phyloP scores from a whole-genome alignment of 192 early-diverging fungal species.

The Piromyces finnis region DNA sequence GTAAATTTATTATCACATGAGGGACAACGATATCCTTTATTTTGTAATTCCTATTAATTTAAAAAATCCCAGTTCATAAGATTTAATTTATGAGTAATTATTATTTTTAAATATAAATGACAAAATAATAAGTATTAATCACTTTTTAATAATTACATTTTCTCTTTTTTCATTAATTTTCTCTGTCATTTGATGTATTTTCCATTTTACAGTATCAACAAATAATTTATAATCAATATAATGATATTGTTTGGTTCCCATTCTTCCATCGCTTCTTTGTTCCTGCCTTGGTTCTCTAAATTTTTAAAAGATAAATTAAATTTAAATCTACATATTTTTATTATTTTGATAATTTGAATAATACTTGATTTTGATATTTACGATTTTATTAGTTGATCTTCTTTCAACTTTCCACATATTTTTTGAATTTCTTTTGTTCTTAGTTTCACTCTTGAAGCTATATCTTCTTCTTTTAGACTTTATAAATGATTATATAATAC shows the following conservation, averaged over 20 bases:
- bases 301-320: not conserved
- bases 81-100: too few species aligned
- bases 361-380: not conserved
- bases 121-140: too few species aligned
- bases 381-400: not conserved
- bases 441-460: not conserved
- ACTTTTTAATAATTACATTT: not conserved
- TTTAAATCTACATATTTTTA: too few species aligned
- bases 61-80: too few species aligned
- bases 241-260: constrained; percentile 44
- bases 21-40: constrained; percentile 48
- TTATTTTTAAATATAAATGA: too few species aligned
- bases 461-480: not conserved
- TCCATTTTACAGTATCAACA: constrained; percentile 81
- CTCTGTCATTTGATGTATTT: constrained; percentile 67
- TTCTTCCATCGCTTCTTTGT: not conserved
- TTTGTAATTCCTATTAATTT: constrained; percentile 49
- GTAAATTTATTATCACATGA: constrained; percentile 36
- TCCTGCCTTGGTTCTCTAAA: not conserved
- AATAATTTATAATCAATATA: constrained; percentile 88
- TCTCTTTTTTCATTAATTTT: constrained; percentile 32
- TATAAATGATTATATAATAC: not conserved
- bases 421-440: not conserved
- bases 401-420: not conserved
- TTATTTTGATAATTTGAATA: too few species aligned